Evolutionary conservation across 768 basidiomycete genomes (phyloP).

Genomic region (Agaricus subrufescens): DNA sequence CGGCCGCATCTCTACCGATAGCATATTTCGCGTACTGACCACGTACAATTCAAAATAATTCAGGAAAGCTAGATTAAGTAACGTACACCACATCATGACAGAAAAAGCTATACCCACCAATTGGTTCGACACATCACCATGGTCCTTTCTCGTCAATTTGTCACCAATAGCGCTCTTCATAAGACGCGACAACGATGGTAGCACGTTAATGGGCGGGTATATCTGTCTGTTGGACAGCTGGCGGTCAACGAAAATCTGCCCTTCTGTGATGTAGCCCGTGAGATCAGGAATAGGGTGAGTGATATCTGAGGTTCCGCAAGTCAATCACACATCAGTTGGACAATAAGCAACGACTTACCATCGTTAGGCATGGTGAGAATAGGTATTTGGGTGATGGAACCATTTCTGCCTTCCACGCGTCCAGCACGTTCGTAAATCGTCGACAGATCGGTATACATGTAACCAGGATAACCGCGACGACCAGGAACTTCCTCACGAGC

Average conservation of each 20-base stretch:
- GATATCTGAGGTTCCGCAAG: conserved; percentile 62
- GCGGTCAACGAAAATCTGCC: conserved; percentile 98
- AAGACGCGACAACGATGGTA: conserved; percentile 95
- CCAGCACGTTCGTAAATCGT: conserved; percentile 99
- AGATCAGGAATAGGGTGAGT: conserved; percentile 99
- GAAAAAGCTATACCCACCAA: conserved; percentile 50
- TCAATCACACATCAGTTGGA: conserved; percentile 14
- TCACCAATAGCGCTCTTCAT: conserved; percentile 99
- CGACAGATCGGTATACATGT: conserved; percentile 99
- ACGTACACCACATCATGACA: conserved; percentile 2
- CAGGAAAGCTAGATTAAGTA: neutral
- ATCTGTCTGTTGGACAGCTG: conserved; percentile 96
- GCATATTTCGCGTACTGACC: conserved; percentile 95
- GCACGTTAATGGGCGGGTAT: conserved; percentile 98
- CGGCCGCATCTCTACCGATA: conserved; percentile 92
- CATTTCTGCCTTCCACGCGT: conserved; percentile 95
- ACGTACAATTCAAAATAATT: conserved; percentile 6
- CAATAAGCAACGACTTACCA: conserved; percentile 46
- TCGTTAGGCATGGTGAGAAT: conserved; percentile 99
- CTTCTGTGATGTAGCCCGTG: conserved; percentile 99
- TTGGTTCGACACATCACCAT: conserved; percentile 99
- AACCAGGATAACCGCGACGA: conserved; percentile 96
- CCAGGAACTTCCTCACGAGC: conserved; percentile 99
- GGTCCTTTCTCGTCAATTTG: conserved; percentile 94
- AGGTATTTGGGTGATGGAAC: conserved; percentile 99